Evolutionary conservation across 75 land plant genomes (phyloP), one percentile per base, ranked within the genome.

Genomic region (Selaginella tamariscina): DNA sequence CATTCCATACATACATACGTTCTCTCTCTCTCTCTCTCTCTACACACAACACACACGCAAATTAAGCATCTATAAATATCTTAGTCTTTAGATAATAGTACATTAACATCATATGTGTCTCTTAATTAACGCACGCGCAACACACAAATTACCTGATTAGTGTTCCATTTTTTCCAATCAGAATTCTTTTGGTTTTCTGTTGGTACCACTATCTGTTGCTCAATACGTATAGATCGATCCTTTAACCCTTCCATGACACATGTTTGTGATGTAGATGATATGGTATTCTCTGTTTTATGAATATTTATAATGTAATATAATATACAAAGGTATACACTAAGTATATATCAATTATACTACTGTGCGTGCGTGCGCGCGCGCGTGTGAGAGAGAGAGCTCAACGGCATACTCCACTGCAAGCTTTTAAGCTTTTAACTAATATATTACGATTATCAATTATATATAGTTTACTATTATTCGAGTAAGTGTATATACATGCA

Each of bases 221-320:
- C 96, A 32, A 93, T 82, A 44, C 98, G 79, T 15, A 93, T 65
- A 55, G 98, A 93, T 13, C 98, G 95, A 77, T 93, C 91, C 65
- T 82, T 71, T 31, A 93, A 64, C 26, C 84, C 70, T 78, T 84
- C 98, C 98, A 93, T 69, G 77, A 88, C 56, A 89, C 72, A 74
- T 87, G 81, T 13, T 82, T 80, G 54, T 93, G 98, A n/a, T 87
- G 87, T 55, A 89, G 68, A 15, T 72, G 70, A 79, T 93, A 89
- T 5, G 98, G 98, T 32, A 93, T 79, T 79, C 89, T 96, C 98
- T 92, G 72, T 26, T 76, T 22, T 30, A 15, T 2, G 24, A 18
- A 29, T 11, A 66, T 5, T 64, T 65, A 74, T 73, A 30, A n/a
- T 54, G 31, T 24, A 20, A 21, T 1, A 5, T 1, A 18, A 18